Evolutionary conservation across 495 filamentous ascomycete species (phyloP).

Genomic region (Hypomontagnella monticulosa): DNA sequence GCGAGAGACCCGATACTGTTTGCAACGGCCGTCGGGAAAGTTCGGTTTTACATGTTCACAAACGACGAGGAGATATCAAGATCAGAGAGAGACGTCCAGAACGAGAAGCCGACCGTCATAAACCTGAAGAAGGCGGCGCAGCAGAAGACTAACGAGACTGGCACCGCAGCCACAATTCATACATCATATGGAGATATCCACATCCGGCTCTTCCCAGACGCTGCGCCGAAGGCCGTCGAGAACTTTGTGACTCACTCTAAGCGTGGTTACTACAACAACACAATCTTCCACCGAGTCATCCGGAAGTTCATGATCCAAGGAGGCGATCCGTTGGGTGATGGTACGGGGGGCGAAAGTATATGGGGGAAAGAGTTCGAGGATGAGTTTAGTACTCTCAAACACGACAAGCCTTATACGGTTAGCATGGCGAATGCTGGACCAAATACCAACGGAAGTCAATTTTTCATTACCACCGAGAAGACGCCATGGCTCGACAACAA

Average conservation of each 20-base stretch:
- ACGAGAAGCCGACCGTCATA: slow-evolving; percentile 81
- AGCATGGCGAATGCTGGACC: slow-evolving; percentile 98
- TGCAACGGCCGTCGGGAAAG: slow-evolving; percentile 83
- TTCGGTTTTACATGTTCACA: slow-evolving; percentile 98
- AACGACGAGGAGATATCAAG: slow-evolving; percentile 87
- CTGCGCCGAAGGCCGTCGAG: slow-evolving; percentile 95
- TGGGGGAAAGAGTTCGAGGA: slow-evolving; percentile 97
- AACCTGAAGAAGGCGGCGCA: slow-evolving; percentile 53
- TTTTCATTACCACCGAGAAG: slow-evolving; percentile 98
- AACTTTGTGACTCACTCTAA: slow-evolving; percentile 95
- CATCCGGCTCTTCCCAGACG: slow-evolving; percentile 90
- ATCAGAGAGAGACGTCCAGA: slow-evolving; percentile 88
- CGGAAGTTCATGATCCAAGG: slow-evolving; percentile 98
- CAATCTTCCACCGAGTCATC: slow-evolving; percentile 97
- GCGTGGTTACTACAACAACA: slow-evolving; percentile 93
- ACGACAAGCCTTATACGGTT: slow-evolving; percentile 95
- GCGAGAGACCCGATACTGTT: slow-evolving; percentile 89
- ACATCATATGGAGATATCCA: slow-evolving; percentile 96
- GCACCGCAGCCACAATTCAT: slow-evolving; percentile 84
- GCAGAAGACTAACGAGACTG: slow-evolving; percentile 73
- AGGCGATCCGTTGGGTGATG: slow-evolving; percentile 93
- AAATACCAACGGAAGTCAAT: slow-evolving; percentile 83
- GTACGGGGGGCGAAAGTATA: slow-evolving; percentile 95
- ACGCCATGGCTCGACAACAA: slow-evolving; percentile 96
- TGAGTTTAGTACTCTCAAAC: slow-evolving; percentile 89